phyloP scores from a whole-genome alignment of 139 green algal species.

The Tetraselmis striata region DNA sequence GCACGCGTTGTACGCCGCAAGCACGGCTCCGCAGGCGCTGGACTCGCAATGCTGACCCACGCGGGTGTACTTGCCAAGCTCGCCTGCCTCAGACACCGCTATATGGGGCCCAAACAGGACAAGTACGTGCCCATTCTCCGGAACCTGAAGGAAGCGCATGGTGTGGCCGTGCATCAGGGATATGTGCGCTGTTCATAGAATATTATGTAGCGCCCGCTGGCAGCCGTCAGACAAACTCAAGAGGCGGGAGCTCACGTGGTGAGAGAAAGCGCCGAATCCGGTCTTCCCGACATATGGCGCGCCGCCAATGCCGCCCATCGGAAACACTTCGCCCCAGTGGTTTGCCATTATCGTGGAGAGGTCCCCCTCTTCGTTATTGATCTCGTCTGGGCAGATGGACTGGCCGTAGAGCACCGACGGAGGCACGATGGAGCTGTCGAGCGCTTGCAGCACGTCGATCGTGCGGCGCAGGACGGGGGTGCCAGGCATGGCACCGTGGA shows the following conservation, averaged over 20 bases:
- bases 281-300: conserved; percentile 9
- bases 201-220: too few species aligned
- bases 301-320: conserved; percentile 10
- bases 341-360: not conserved
- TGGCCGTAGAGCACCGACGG: not conserved
- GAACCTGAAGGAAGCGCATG: too few species aligned
- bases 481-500: not conserved
- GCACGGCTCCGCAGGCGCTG: not conserved
- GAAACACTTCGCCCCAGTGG: conserved; percentile 5
- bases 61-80: not conserved
- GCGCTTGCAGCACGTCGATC: not conserved
- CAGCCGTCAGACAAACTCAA: too few species aligned
- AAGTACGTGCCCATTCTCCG: not conserved
- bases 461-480: not conserved
- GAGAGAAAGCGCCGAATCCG: conserved; percentile 8
- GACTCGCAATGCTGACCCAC: not conserved
- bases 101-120: not conserved
- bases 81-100: not conserved
- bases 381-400: conserved; percentile 14
- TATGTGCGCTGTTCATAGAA: too few species aligned
- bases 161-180: too few species aligned
- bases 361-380: conserved; percentile 7
- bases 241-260: conserved; percentile 10
- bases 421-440: not conserved
- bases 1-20: not conserved